Base-by-base conservation (phyloP, 2,329 filamentous ascomycete genomes). In the Botrytis galanthina region DNA sequence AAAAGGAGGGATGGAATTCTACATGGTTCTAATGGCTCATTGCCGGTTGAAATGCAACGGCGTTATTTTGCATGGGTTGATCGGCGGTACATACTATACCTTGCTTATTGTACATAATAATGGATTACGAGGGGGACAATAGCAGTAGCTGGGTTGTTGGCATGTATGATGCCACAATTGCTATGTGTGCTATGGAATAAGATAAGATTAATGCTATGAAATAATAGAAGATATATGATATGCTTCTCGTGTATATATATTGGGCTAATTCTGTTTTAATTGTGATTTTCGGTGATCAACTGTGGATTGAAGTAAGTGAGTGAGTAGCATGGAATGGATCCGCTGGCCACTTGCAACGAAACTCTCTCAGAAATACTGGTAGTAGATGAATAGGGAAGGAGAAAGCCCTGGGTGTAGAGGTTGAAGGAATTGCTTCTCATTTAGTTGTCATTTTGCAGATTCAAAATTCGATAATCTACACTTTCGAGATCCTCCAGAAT, bases 61-160 rank as follows among this genome's bases (percentile, higher is more conserved):
- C 68, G 68, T 70, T 70, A 46, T 61, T 32, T 70, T 70, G 39
- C 22, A 44, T 26, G 68, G 68, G 54, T 46, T 35, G 29, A 61
- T 35, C 22, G 54, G 54, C 22, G 54, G 54, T 70, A 70, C 29
- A 70, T 61, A 70, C 54, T 46, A 70, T 70, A 70, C 68, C 68
- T 70, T 61, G 32, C 39, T 70, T 70, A 62, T 62, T 62, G 42
- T 70, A 44, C 54, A 70, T 70, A 70, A 70, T 70, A 70, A 60
- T 70, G 68, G 51, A 44, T 70, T 61, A 60, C 57, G 54, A 57
- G 54, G 66, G 29, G 39, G 48, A 57, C n/a, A 69, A 57, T 57
- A 44, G n/a, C 66, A 26, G 44, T 57, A 42, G 48, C 66, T 69
- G 37, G 66, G 35, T 69, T 57, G 22, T 42, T 26, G 66, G 66